Evolutionary conservation across 1,139 yeast species (phyloP), one percentile per base, ranked within the genome.

Genomic region (Komagataea norvegica): DNA sequence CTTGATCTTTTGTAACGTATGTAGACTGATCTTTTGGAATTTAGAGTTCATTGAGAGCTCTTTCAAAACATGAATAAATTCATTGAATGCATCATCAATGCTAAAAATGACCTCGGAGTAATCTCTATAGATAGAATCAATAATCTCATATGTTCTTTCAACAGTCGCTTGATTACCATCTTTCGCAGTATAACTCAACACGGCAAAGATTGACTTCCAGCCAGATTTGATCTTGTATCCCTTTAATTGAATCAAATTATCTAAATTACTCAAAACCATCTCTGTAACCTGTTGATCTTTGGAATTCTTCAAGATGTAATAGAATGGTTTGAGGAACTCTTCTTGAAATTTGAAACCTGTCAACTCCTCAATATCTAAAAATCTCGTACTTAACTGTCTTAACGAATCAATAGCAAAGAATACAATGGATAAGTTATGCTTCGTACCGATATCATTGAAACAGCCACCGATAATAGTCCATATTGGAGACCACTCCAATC

Each of bases 391-490:
- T 42, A 93, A 68, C 60, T 93, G 99, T 52, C 97, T 77, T 48
- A 93, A 71, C 0, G 97, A 89, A 59, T 93, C 98, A 42, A 93
- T 68, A 1, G 98, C 97, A 64, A 91, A 88, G 51, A 84, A 79
- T 5, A 85, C 91, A 47, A 91, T 84, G 3, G 79, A 78, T 36
- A 73, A 67, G 54, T 89, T 91, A 35, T 72, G 62, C 54, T 85
- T 86, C 45, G 94, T 81, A 3, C 95, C 95, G 46, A 88, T 91
- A 32, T 70, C 74, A 48, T 87, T 86, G 64, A 93, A 91, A 30
- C 88, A 86, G 46, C 77, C 85, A 10, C 95, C 96, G 84, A 93
- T 84, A 10, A 86, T 82, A 7, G 83, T 74, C 99, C 99, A 93
- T 43, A 93, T 68, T 42, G 87, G 94, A 8, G 95, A 78, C 97